Conservation (phyloP, 176 grass and related monocot species). For the Ampelocalamus luodianensis region DNA sequence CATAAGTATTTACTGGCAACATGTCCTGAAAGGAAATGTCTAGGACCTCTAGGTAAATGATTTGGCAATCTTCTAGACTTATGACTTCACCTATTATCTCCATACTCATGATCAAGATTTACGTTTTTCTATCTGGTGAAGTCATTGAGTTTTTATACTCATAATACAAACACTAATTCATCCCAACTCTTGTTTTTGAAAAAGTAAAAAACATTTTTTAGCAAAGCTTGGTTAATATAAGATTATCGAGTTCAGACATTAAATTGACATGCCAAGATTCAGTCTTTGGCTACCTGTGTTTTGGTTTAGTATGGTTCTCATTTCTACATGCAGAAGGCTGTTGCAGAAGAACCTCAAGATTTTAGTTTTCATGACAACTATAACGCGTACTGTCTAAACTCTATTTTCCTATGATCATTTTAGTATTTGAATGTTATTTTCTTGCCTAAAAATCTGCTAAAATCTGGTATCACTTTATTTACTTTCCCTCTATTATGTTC, state of each 20-base stretch:
- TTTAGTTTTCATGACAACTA: neutral
- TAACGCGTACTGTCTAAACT: neutral
- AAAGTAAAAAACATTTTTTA: too few species aligned
- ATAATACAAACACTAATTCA: too few species aligned
- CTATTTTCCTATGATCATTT: neutral
- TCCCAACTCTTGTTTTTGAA: too few species aligned
- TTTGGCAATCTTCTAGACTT: neutral
- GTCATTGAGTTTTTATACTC: too few species aligned
- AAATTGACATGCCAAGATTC: too few species aligned
- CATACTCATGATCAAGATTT: too few species aligned
- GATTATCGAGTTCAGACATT: too few species aligned
- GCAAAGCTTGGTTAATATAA: too few species aligned
- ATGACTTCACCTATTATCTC: neutral
- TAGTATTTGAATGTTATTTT: neutral
- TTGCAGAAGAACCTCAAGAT: neutral
- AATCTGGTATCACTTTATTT: neutral
- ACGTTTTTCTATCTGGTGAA: too few species aligned
- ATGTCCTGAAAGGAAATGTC: neutral
- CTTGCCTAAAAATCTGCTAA: neutral
- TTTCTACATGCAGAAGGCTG: too few species aligned
- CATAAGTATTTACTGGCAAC: neutral
- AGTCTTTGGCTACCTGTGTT: too few species aligned
- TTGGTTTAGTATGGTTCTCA: too few species aligned
- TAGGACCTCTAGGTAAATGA: neutral
- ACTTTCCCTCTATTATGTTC: neutral